These are phyloP conservation scores for Dillenia suffruticosa DNA, from an alignment of 164 flowering plant genomes.

Conservation along the genomic window DNA sequence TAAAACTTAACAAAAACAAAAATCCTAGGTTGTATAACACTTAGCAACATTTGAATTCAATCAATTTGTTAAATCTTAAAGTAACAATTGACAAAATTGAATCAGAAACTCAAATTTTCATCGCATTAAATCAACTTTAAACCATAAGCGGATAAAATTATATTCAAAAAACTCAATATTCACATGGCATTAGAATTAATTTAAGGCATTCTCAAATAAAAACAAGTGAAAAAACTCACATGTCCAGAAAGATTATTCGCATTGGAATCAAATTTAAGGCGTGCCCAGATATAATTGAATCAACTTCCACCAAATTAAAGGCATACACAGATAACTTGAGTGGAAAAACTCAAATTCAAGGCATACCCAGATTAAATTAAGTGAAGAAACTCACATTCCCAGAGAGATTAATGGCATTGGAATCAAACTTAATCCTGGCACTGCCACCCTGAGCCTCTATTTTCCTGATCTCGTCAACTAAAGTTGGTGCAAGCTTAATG, in stretches of 20 bases:
- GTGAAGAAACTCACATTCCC: slow-evolving; percentile 58
- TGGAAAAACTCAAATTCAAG: no score
- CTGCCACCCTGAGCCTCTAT: slow-evolving; percentile 65
- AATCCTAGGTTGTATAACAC: no score
- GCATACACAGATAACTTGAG: no score
- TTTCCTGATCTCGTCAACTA: slow-evolving; percentile 88
- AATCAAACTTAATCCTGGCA: slow-evolving; percentile 78
- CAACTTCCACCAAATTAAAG: slow-evolving; percentile 3
- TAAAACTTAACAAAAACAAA: no score
- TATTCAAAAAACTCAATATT: no score
- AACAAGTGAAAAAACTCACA: not conserved
- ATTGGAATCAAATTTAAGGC: not conserved
- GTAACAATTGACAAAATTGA: no score
- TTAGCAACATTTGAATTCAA: no score
- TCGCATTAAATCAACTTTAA: no score
- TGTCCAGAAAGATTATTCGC: not conserved
- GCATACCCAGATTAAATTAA: slow-evolving; percentile 4
- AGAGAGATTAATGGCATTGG: slow-evolving; percentile 41
- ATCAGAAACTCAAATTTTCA: no score
- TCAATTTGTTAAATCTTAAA: no score
- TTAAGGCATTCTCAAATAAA: not conserved
- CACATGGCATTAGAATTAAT: no score
- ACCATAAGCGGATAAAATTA: no score
- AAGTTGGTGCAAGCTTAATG: slow-evolving; percentile 71
- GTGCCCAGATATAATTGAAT: not conserved